phyloP scores from a whole-genome alignment of 2,329 filamentous ascomycete species.

The Diplodia mutila region DNA sequence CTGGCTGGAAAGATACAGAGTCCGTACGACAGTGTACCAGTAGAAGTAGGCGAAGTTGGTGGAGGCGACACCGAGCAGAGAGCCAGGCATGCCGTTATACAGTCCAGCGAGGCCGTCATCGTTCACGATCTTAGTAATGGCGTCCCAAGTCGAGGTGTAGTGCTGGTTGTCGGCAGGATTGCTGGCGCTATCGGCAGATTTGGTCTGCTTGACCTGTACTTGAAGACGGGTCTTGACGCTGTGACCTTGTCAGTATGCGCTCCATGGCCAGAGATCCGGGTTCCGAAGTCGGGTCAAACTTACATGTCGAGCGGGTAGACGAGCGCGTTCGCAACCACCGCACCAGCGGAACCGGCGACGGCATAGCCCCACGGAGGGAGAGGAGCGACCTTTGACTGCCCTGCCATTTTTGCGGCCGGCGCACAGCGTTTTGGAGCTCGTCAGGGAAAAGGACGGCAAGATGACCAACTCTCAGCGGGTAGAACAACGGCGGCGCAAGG shows the following conservation, averaged over 20 bases:
- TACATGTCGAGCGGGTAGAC: slow-evolving; percentile 98
- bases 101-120: slow-evolving; percentile 81
- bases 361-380: slow-evolving; percentile 93
- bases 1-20: slow-evolving; percentile 69
- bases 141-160: slow-evolving; percentile 87
- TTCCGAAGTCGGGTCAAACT: slow-evolving; percentile 43
- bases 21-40: slow-evolving; percentile 91
- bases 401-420: slow-evolving; percentile 50
- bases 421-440: not conserved
- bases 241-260: slow-evolving; percentile 24
- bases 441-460: slow-evolving; percentile 14
- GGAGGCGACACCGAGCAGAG: slow-evolving; percentile 88
- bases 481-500: not conserved
- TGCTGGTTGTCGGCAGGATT: slow-evolving; percentile 62
- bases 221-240: slow-evolving; percentile 96
- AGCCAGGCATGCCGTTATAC: slow-evolving; percentile 85
- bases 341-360: slow-evolving; percentile 88
- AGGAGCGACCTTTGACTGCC: slow-evolving; percentile 65
- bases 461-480: not conserved
- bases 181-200: slow-evolving; percentile 33
- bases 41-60: slow-evolving; percentile 99
- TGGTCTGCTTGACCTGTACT: slow-evolving; percentile 77
- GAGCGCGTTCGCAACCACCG: slow-evolving; percentile 90
- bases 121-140: slow-evolving; percentile 79
- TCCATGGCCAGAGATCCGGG: slow-evolving; percentile 4